phyloP scores from a whole-genome alignment of 179 eudicot genomes.

The Spinacia oleracea region DNA sequence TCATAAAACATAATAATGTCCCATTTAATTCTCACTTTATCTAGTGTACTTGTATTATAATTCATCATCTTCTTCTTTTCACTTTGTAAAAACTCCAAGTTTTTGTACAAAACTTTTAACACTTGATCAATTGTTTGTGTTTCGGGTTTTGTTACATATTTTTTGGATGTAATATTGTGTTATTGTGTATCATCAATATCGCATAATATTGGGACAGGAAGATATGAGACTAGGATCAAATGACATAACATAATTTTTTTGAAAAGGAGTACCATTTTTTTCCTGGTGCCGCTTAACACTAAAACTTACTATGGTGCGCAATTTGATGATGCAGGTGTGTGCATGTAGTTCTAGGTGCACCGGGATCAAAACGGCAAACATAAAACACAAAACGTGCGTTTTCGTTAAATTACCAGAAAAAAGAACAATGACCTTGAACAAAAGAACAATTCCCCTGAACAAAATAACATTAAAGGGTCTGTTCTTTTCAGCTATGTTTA shows the following conservation, averaged over 20 bases:
- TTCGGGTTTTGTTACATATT: not conserved
- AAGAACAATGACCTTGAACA: too few relatives aligned
- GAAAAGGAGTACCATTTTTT: not conserved
- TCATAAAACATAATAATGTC: not conserved
- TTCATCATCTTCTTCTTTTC: conserved; percentile 8
- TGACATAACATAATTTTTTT: not conserved
- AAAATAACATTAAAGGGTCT: too few relatives aligned
- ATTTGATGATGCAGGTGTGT: too few relatives aligned
- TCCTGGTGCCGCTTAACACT: too few relatives aligned
- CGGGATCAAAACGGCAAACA: too few relatives aligned
- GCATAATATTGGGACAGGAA: not conserved
- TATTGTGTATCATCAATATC: not conserved
- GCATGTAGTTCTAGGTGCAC: too few relatives aligned
- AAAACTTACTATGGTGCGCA: too few relatives aligned
- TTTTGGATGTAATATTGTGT: not conserved
- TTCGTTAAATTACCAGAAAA: too few relatives aligned
- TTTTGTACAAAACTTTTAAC: not conserved
- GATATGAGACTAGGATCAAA: not conserved
- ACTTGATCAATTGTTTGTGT: conserved; percentile 11
- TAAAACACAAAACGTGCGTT: too few relatives aligned
- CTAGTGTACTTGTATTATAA: not conserved
- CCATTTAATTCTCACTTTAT: not conserved
- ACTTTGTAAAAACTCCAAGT: conserved; percentile 2
- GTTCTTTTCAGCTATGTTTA: too few relatives aligned
- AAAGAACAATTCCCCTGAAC: too few relatives aligned